phyloP scores from a whole-genome alignment of 768 basidiomycete genomes.

The Mycena rosella region DNA sequence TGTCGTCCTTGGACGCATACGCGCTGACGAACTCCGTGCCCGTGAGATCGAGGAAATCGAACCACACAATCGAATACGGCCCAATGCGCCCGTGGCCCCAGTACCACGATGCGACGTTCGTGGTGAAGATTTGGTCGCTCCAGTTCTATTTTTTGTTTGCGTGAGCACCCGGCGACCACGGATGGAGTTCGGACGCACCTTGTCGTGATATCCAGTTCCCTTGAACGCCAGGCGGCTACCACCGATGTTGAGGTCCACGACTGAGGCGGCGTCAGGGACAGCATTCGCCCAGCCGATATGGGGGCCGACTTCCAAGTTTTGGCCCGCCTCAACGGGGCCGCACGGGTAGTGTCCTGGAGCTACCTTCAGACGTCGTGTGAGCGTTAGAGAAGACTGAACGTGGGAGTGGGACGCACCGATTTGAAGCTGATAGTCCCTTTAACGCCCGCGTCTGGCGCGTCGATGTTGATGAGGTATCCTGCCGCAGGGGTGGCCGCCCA shows the following conservation, averaged over 20 bases:
- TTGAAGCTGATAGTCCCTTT: slow-evolving; percentile 24
- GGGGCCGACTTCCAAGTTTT: slow-evolving; percentile 27
- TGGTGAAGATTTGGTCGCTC: slow-evolving; percentile 17
- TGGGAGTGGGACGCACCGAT: background rate
- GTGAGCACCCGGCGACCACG: background rate
- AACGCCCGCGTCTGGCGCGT: slow-evolving; percentile 32
- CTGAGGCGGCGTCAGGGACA: slow-evolving; percentile 33
- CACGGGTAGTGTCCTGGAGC: slow-evolving; percentile 36
- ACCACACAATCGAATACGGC: slow-evolving; percentile 32
- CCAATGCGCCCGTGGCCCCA: slow-evolving; percentile 34
- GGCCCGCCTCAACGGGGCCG: slow-evolving; percentile 13
- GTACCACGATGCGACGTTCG: slow-evolving; percentile 27
- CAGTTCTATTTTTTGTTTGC: slow-evolving; percentile 24
- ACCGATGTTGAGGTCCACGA: slow-evolving; percentile 28
- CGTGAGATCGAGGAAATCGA: slow-evolving; percentile 15
- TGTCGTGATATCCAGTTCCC: slow-evolving; percentile 33
- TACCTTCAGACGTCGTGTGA: background rate
- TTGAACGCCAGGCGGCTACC: slow-evolving; percentile 24
- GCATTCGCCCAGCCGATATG: slow-evolving; percentile 38
- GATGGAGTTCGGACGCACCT: slow-evolving; percentile 7
- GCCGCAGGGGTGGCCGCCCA: slow-evolving; percentile 11
- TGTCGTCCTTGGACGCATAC: slow-evolving; percentile 16
- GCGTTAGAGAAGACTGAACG: background rate
- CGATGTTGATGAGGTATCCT: slow-evolving; percentile 22
- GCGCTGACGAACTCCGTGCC: slow-evolving; percentile 22